These are phyloP conservation scores for Wickerhamiella brachini DNA, from an alignment of 805 yeast species.

Conservation along the genomic window DNA sequence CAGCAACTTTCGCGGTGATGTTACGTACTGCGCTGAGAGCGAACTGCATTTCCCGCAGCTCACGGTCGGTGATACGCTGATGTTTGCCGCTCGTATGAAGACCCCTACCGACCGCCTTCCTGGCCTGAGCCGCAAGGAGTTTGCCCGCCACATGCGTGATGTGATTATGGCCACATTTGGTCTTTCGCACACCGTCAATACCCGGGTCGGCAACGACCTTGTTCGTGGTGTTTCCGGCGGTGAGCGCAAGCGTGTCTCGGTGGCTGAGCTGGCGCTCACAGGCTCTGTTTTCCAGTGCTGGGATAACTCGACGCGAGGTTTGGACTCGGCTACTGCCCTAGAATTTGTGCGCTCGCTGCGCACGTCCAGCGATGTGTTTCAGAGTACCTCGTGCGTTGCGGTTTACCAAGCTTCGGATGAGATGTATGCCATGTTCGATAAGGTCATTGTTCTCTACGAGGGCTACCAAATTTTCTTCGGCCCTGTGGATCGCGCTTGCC, in stretches of 20 bases:
- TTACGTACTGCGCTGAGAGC: slow-evolving; percentile 30
- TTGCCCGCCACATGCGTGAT: slow-evolving; percentile 35
- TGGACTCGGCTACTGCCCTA: slow-evolving; percentile 72
- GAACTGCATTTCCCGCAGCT: slow-evolving; percentile 68
- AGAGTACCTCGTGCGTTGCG: slow-evolving; percentile 49
- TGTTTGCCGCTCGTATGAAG: slow-evolving; percentile 55
- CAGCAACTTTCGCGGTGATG: slow-evolving; percentile 38
- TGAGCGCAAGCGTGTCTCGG: slow-evolving; percentile 73
- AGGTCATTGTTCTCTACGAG: slow-evolving; percentile 43
- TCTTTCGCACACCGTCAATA: slow-evolving; percentile 42
- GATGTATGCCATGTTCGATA: slow-evolving; percentile 49
- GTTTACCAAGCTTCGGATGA: slow-evolving; percentile 58
- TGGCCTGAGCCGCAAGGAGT: slow-evolving; percentile 33
- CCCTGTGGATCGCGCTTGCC: slow-evolving; percentile 37
- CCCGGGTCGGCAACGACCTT: slow-evolving; percentile 48
- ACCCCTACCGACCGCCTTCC: slow-evolving; percentile 45
- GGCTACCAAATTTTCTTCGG: slow-evolving; percentile 58
- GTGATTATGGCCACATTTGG: slow-evolving; percentile 43
- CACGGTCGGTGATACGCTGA: slow-evolving; percentile 59
- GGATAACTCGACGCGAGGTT: slow-evolving; percentile 79
- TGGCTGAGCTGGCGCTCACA: slow-evolving; percentile 60
- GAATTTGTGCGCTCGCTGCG: slow-evolving; percentile 58
- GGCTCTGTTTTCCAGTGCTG: slow-evolving; percentile 54
- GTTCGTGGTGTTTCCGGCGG: slow-evolving; percentile 75
- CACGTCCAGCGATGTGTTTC: slow-evolving; percentile 40